Base-by-base conservation (phyloP, 208 protist genomes). In the Crithidia acanthocephali region DNA sequence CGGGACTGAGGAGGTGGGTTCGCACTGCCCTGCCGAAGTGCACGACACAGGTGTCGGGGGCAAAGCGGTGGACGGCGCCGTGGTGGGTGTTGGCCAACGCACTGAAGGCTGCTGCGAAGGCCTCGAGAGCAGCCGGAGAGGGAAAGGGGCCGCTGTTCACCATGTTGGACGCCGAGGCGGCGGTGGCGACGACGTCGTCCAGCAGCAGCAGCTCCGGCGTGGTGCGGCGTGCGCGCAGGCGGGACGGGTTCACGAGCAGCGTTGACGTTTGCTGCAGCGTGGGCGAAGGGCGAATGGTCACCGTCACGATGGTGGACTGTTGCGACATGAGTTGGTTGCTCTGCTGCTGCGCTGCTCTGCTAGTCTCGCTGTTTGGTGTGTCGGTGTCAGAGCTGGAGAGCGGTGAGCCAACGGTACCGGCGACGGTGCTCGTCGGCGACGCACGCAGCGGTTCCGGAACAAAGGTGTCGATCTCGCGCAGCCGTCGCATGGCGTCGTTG, bases 381-480 rank as follows among this genome's bases (percentile, higher is more conserved):
- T 55, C 50, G 2, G 23, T 32, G 10, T 16, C 23, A 23, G 45
- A 50, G 45, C 4, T 23, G 45, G 4, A 50, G 18, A 23, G 23
- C 25, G 50, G 30, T 8, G 50, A 13, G 6, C 16, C 25, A 9
- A 32, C 50, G 8, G 9, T 18, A 27, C 16, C 37, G 23, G 23
- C 20, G 16, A 50, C 45, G 23, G 50, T 18, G 25, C 25, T 18
- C 9, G 25, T 23, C 7, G 25, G 23, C 8, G 50, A 9, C 50
- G 20, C 25, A 32, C 50, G 25, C 25, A 25, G 25, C 25, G 50
- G 45, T 20, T 53, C 53, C 8, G 72, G 72, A 0, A 78, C 20
- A 30, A 72, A 78, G 37, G 52, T 28, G 48, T 78, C 65, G 32
- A 78, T 48, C 7, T 61, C n/a, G 45, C 59, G 63, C 50, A 78